These are phyloP conservation scores for Tetrastigma voinierianum DNA, from an alignment of 164 flowering plant species.

Conservation along the genomic window DNA sequence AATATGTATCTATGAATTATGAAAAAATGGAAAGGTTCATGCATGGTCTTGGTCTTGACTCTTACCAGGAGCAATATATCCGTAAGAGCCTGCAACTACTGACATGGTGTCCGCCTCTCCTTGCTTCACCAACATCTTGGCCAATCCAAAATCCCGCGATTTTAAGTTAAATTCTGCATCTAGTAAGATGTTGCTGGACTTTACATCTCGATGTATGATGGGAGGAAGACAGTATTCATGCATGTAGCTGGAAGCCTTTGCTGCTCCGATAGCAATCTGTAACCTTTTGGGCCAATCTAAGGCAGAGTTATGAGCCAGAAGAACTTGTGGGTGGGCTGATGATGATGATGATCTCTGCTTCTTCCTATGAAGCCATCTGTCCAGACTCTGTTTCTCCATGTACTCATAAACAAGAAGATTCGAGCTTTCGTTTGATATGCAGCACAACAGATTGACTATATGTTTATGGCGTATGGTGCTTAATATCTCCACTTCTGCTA, in stretches of 20 bases:
- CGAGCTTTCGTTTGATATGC: constrained; percentile 61
- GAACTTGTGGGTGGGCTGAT: too few species aligned
- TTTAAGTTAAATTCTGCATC: constrained; percentile 63
- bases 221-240: constrained; percentile 78
- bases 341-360: constrained; percentile 32
- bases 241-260: constrained; percentile 82
- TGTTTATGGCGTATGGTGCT: constrained; percentile 71
- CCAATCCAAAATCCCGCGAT: constrained; percentile 94
- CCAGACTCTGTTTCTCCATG: constrained; percentile 77
- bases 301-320: too few species aligned
- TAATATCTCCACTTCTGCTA: constrained; percentile 66
- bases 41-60: not conserved
- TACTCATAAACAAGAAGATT: constrained; percentile 88
- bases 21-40: not conserved
- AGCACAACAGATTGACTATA: constrained; percentile 80
- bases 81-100: constrained; percentile 75
- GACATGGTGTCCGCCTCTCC: constrained; percentile 69
- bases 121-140: constrained; percentile 49
- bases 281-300: too few species aligned
- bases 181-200: constrained; percentile 81
- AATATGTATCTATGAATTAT: not conserved
- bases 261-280: too few species aligned
- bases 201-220: constrained; percentile 81
- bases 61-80: constrained; percentile 93
- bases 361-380: constrained; percentile 71